Base-by-base conservation (phyloP, 129 eudicot species). In the Tanacetum coccineum region DNA sequence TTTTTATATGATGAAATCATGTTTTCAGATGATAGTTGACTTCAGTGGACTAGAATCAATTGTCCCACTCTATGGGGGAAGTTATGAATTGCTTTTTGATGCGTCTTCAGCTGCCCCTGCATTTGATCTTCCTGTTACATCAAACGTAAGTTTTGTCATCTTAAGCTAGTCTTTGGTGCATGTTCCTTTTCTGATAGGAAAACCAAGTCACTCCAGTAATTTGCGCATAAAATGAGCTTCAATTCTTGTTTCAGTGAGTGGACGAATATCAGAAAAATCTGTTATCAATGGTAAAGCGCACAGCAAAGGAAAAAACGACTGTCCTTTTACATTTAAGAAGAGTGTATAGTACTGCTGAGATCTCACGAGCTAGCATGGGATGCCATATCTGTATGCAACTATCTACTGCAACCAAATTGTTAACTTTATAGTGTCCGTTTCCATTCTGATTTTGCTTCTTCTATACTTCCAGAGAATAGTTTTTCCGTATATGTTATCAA, bases 341-440 rank as follows among this genome's bases (percentile, higher is more conserved):
- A 96, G 98, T 58, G 98, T 88, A 88, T 88, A 77, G 96, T 93
- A 13, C 96, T n/a, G 98, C 98, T 32, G 99, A 93, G n/a, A n/a
- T n/a, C 75, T 89, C 95, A 9, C 86, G 96, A 66, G 99, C 96
- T 46, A 93, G 99, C 96, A 93, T 92, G 98, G 98, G 95, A 78
- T 96, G 98, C 77, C 87, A 93, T 72, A 88, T 93, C 48, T 90
- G 95, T 90, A 73, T 45, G 87, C 19, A 22, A 55, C 67, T 49
- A 40, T 28, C 4, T 9, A 26, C 21, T 56, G 69, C 21, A 30
- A 73, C 13, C n/a, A n/a, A 26, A 6, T 50, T 42, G 1, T 26
- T 58, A n/a, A 58, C 40, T 12, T 58, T 3, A n/a, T n/a, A n/a
- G 17, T 58, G 14, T 58, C 21, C 10, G n/a, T n/a, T 12, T 22